Base-by-base conservation (phyloP, 306 rosid species). In the Cyclanthera cordifolia region DNA sequence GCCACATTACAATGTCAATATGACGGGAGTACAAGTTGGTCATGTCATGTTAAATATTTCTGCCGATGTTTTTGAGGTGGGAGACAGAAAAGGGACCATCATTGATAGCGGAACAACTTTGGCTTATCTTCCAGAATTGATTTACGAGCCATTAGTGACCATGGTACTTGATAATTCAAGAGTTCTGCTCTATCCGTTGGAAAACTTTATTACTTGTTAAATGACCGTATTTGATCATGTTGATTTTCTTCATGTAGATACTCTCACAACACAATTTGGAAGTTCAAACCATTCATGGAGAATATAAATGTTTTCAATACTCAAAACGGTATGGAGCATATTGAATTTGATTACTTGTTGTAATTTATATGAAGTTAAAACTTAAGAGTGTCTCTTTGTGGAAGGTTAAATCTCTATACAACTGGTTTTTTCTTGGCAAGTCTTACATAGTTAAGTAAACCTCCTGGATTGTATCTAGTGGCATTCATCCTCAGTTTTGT, bases 101-200 rank as follows among this genome's bases (percentile, higher is more conserved):
- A 93, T 93, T 67, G 99, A 93, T 80, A 93, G 94, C 53, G 96
- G 99, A 61, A 93, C 99, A 80, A 93, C 99, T 65, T 90, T 93
- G 88, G 99, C 99, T 74, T 90, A 93, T 90, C 95, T 93, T 45
- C 99, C 99, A 10, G 96, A 90, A 53, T 74, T 72, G 76, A 80
- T 93, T 67, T 93, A 93, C 72, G 80, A 72, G 73, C 94, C 99
- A 24, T 84, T 93, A 79, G 82, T 93, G 25, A 58, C 64, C 37
- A 87, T 83, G 91, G 99, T 93, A 72, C 57, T 73, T 64, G 57
- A 43, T 25, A 69, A 59, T 74, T 32, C 23, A 54, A 69, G 54
- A 45, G 50, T 23, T 39, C 24, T 28, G 46, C 23, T 70, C 39
- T 28, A 25, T 72, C 27, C 52, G 34, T 17, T 49, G 9, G 11